Base-by-base conservation (phyloP, 306 rosid species). In the Lathyrus oleraceus region DNA sequence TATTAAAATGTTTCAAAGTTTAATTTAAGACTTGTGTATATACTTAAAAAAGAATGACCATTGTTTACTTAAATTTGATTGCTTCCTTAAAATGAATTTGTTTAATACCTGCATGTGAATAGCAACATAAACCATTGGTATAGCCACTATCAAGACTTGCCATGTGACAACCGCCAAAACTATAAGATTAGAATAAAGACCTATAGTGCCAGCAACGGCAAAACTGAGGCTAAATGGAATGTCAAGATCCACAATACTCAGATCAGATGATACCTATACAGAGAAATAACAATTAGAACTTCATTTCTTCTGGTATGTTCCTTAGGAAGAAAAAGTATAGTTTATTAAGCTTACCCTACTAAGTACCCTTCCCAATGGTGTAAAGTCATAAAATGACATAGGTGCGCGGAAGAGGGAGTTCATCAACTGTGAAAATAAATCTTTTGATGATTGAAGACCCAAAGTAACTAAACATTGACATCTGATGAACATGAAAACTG, bases 281-380 rank as follows among this genome's bases (percentile, higher is more conserved):
- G 54, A 4, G 6, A 39, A 42, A 44, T 14, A 8, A 65, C 12
- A 52, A 36, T 52, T 42, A 66, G 20, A 61, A 42, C 19, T 53
- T 21, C 36, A 12, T 40, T 74, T 47, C 47, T 25, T 15, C 19
- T n/a, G 8, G 57, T 28, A 1, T 23, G 47, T 77, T 72, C 47
- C 11, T 20, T 42, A 10, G 12, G 35, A 47, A 38, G 56, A 6
- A 3, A n/a, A 8, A 0, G 6, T 32, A 32, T 32, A 1, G 61
- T 62, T 39, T 32, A 32, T 32, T 32, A 32, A 32, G 23, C 82
- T 61, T 79, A 87, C 92, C 87, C 87, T 78, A 21, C 79, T 82
- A 43, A 87, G 87, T 69, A 87, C 76, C 72, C 89, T 87, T 76
- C 92, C 89, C 62, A 82, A 21, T n/a, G 89, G 89, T 17, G 92